Conservation (phyloP, 73 alveolate species). For the Tetrahymena thermophila region DNA sequence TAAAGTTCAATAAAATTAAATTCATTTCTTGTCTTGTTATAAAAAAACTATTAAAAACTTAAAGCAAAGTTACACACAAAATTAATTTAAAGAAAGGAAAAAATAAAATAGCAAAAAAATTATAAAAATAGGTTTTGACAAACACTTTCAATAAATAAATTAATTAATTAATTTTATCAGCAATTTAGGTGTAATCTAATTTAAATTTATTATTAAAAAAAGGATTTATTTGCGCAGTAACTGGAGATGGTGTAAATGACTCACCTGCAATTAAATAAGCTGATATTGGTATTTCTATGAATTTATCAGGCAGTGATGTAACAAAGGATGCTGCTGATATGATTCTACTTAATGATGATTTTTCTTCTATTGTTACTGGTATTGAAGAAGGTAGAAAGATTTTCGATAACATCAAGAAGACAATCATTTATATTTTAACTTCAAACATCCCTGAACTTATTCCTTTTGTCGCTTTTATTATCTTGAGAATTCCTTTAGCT, state of each 20-base stretch:
- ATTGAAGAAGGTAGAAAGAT: conserved; percentile 93
- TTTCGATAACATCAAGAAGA: conserved; percentile 78
- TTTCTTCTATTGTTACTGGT: conserved; percentile 52
- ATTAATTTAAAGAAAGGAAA: no score
- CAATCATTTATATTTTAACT: conserved; percentile 14
- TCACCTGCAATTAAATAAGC: conserved; percentile 65
- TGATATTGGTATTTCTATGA: conserved; percentile 63
- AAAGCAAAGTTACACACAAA: no score
- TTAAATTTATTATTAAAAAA: background rate
- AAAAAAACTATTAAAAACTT: no score
- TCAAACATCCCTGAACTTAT: conserved; percentile 24
- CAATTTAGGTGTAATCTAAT: background rate
- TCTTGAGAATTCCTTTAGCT: conserved; percentile 51
- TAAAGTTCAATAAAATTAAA: background rate
- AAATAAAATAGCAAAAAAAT: background rate
- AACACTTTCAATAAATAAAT: no score
- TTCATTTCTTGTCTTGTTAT: background rate
- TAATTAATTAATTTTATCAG: no score
- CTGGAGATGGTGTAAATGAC: conserved; percentile 78
- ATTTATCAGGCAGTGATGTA: conserved; percentile 57
- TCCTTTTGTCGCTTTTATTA: conserved; percentile 19
- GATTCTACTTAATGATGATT: conserved; percentile 73
- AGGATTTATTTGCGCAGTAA: conserved; percentile 94
- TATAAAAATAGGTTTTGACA: background rate
- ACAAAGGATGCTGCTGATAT: conserved; percentile 93